These are phyloP conservation scores for Claviceps africana DNA, from an alignment of 2,329 filamentous ascomycete genomes.

Conservation along the genomic window DNA sequence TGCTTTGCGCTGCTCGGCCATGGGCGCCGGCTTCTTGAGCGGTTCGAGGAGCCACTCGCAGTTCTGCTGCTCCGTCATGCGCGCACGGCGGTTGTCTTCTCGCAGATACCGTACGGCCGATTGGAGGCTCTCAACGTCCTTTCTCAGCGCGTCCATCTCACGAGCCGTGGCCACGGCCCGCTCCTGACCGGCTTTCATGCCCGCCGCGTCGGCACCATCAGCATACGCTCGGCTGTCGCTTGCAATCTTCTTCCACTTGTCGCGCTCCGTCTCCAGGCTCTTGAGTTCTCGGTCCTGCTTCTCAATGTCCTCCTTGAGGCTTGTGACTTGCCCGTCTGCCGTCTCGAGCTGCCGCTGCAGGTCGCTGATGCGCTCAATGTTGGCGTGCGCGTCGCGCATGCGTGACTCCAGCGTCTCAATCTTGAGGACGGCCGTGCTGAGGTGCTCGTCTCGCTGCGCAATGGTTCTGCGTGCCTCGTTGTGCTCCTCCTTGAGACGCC, in stretches of 20 bases:
- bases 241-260: conserved; percentile 59
- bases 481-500: conserved; percentile 65
- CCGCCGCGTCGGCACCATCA: conserved; percentile 36
- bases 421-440: conserved; percentile 79
- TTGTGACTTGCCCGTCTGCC: conserved; percentile 33
- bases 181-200: conserved; percentile 46
- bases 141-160: conserved; percentile 59
- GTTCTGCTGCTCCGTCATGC: conserved; percentile 39
- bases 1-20: conserved; percentile 33
- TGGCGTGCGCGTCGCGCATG: conserved; percentile 70
- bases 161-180: conserved; percentile 55
- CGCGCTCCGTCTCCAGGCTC: conserved; percentile 48
- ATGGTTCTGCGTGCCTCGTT: conserved; percentile 61
- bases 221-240: conserved; percentile 44
- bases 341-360: conserved; percentile 47
- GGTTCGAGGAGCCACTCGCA: conserved; percentile 50
- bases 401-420: conserved; percentile 84
- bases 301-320: conserved; percentile 49
- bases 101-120: conserved; percentile 53
- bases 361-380: conserved; percentile 53
- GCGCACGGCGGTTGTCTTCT: conserved; percentile 50
- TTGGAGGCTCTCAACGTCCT: conserved; percentile 51
- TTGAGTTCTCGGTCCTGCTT: conserved; percentile 54
- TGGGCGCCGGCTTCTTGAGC: conserved; percentile 31
- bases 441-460: conserved; percentile 61